Base-by-base conservation (phyloP, 2,329 filamentous ascomycete species). In the Arthrobotrys entomopaga region DNA sequence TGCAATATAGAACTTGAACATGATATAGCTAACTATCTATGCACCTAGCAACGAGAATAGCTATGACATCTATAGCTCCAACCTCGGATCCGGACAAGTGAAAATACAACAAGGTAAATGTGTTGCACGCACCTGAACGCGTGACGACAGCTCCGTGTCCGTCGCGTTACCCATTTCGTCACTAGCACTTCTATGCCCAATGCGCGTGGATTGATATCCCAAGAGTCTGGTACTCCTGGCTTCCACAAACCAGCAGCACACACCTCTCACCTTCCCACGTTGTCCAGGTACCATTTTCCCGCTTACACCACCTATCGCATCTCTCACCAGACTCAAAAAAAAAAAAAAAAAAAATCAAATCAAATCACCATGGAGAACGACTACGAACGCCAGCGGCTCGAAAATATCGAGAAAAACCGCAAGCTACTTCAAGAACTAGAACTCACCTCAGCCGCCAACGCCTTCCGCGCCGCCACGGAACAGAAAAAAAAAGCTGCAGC, bases 351-450 rank as follows among this genome's bases (percentile, higher is more conserved):
- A n/a, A 34, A 34, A 2, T 34, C 6, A 3, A 34, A 10, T 34
- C n/a, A n/a, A n/a, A 34, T 20, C 38, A 29, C 40, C 11, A 67
- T 74, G 63, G 70, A 67, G 29, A 78, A 75, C 60, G 79, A 80
- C n/a, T 80, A 80, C 57, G 79, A 80, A 71, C 71, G 67, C 40
- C 78, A 78, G 29, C 78, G 79, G 6, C 78, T 78, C 42, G 77
- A 77, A 49, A 80, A 80, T 26, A 80, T 80, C 52, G 77, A 77
- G 43, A 78, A 79, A 34, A 80, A 80, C 50, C 75, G 78, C 52
- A 78, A 76, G 16, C 81, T 75, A 56, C 79, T 49, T 79, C 81
- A 66, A 76, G 67, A 79, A 40, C 75, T 80, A 7, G 77, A 79
- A 20, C 77, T 80, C 24, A 77, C 77, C 19, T 46, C 76, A 48